Evolutionary conservation across 169 alveolate species (phyloP).

Genomic region (Pseudocohnilembus persalinus): DNA sequence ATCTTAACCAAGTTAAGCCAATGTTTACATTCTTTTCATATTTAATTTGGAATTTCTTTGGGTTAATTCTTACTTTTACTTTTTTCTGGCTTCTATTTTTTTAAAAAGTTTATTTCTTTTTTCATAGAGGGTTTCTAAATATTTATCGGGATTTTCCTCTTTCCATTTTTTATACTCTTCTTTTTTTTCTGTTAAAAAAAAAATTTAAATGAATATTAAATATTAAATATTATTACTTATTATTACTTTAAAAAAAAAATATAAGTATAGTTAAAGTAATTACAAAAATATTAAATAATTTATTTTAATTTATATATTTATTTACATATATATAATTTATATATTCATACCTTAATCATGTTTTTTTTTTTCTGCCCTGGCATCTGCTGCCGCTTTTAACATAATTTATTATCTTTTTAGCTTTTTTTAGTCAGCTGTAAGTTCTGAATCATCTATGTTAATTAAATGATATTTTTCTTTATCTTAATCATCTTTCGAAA

Average conservation of each 20-base stretch:
- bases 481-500: constrained; percentile 9
- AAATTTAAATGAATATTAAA: too few species aligned
- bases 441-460: constrained; percentile 15
- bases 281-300: too few species aligned
- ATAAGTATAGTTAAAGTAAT: too few species aligned
- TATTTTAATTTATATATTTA: too few species aligned
- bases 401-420: constrained; percentile 10
- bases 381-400: constrained; percentile 14
- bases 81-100: constrained; percentile 13
- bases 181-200: not conserved
- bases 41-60: constrained; percentile 19
- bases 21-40: constrained; percentile 21
- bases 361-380: constrained; percentile 24
- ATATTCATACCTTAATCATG: not conserved
- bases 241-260: too few species aligned
- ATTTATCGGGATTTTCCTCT: not conserved
- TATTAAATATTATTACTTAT: too few species aligned
- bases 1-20: constrained; percentile 9
- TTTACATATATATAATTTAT: too few species aligned
- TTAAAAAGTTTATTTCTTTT: constrained; percentile 12
- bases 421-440: constrained; percentile 15
- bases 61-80: constrained; percentile 16
- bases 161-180: constrained; percentile 15
- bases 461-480: constrained; percentile 20
- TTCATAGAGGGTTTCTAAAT: constrained; percentile 17